Evolutionary conservation across 192 early-diverging fungal genomes (phyloP), one percentile per base, ranked within the genome.

Genomic region (Umbelopsis sp.): DNA sequence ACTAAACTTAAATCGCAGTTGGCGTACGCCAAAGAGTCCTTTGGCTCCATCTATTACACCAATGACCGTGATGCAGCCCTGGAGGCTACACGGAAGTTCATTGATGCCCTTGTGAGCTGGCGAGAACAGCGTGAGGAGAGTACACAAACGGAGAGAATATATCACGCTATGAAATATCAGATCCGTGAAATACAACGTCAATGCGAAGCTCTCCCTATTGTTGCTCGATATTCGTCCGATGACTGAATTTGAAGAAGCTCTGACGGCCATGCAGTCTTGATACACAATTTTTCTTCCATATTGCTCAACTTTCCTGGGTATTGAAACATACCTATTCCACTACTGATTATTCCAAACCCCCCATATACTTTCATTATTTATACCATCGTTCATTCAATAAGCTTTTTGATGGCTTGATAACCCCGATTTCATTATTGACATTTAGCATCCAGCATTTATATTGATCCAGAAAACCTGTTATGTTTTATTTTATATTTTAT

Each of bases 1-100:
- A 18, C 30, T 61, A 61, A 61, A 25, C 5, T 37, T 61, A 18
- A 16, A 6, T 58, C 13, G 13, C 16, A 61, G 55, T 16, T 61
- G 55, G 55, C 55, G 30, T 61, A 61, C 30, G 55, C 55, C 35
- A 23, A 61, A 61, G 55, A 61, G n/a, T 61, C 55, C 2, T 61
- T 35, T 11, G 55, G 55, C 27, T 61, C 55, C 2, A 61, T 61
- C 4, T 61, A 61, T 30, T 61, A 61, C n/a, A 61, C 16, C 55
- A 61, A 61, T 33, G 55, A 61, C 30, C 55, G 55, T 61, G 55
- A 61, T 30, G 55, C 55, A 61, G 55, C 55, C 55, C 55, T 61
- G 55, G 55, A 61, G 55, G 55, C 55, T 5, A 61, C 55, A 61
- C 55, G 55, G 30, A 61, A 61, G 12, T 61, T 23, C 25, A 61